Base-by-base conservation (phyloP, 1,284 basidiomycete genomes). In the Moniliophthora roreri region DNA sequence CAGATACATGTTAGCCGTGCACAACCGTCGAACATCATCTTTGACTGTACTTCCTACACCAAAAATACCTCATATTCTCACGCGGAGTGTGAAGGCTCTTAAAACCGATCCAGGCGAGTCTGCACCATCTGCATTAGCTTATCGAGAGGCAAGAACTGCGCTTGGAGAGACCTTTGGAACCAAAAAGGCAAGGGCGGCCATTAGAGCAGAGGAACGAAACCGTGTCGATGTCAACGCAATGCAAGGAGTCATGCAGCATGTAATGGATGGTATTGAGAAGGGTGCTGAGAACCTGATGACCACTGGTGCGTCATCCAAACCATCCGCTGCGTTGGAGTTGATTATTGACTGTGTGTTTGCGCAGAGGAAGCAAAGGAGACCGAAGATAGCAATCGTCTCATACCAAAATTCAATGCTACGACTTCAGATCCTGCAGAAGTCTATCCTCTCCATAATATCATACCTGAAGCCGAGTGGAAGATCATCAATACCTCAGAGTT, bases 101-200 rank as follows among this genome's bases (percentile, higher is more conserved):
- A 92, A 92, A 67, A 78, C 85, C 35, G 76, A 91, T 42, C 74
- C 84, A 48, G 70, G 81, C 3, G 70, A 77, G 5, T 68, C 75
- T 13, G 76, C 78, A 9, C 72, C 75, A 7, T 74, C 80, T 15
- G 72, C 72, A 18, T 64, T 79, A 28, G 80, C 85, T 58, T 85
- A 83, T 54, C 72, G 79, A 44, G 78, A 82, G 48, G 85, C 86
- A 34, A 80, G 89, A 24, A 91, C 84, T 55, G 77, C 82, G n/a
- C 81, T 98, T 1, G 95, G 95, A 28, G 87, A 93, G 66, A 84
- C 89, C 1, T 98, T 98, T 60, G 95, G 95, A 20, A 96, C 93
- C 11, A 91, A 93, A 72, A 97, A 96, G 67, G 91, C 93, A 36
- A 89, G 93, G 70, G 84, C 85, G 13, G 86, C 84, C 26, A 93